These are phyloP conservation scores for Hippophae rhamnoides DNA, from an alignment of 306 rosid genomes.

Conservation along the genomic window DNA sequence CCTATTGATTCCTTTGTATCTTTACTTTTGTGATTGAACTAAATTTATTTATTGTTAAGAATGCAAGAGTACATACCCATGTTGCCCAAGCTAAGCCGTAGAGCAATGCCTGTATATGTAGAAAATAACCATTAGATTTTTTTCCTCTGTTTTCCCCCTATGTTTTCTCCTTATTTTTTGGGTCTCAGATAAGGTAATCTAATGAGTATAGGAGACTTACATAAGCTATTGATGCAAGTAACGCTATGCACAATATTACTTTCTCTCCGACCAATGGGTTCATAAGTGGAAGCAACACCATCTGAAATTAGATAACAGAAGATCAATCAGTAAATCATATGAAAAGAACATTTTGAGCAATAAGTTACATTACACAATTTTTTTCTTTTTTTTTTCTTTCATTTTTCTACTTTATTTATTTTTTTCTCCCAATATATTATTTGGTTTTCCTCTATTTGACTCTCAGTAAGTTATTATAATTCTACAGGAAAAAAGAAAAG, in stretches of 20 bases:
- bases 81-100: slow-evolving; percentile 90
- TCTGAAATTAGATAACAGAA: slow-evolving; percentile 30
- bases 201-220: slow-evolving; percentile 29
- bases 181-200: slow-evolving; percentile 2
- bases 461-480: too few species aligned
- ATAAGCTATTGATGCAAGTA: slow-evolving; percentile 72
- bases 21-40: background rate
- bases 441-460: too few species aligned
- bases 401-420: too few species aligned
- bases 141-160: too few species aligned
- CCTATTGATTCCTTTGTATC: background rate
- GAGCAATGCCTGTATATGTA: slow-evolving; percentile 48
- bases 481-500: too few species aligned
- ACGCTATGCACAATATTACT: slow-evolving; percentile 51
- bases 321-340: too few species aligned
- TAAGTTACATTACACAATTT: too few species aligned
- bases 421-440: too few species aligned
- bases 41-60: background rate
- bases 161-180: background rate
- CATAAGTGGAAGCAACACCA: slow-evolving; percentile 59
- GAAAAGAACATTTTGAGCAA: too few species aligned
- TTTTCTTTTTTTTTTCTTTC: too few species aligned
- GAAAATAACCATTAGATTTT: slow-evolving; percentile 10
- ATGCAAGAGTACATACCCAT: slow-evolving; percentile 40
- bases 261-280: slow-evolving; percentile 83